Conservation (phyloP, 106 monocot genomes). For the Dactylorhiza incarnata region DNA sequence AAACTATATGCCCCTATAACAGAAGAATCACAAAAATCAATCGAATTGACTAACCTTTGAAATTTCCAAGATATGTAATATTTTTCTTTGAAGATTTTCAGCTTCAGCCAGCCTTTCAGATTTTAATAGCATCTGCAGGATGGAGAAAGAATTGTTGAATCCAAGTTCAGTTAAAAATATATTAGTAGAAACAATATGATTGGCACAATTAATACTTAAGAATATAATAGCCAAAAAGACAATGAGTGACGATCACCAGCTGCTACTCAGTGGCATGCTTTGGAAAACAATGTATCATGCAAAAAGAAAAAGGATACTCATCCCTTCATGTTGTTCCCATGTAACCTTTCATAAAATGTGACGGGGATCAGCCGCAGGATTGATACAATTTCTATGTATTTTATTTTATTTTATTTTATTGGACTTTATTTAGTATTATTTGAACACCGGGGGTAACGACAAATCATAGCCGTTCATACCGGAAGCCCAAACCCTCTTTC, state of each 20-base stretch:
- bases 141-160: neutral
- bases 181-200: neutral
- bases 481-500: too few species aligned
- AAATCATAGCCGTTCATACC: too few species aligned
- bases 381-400: too few species aligned
- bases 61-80: constrained; percentile 71
- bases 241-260: neutral
- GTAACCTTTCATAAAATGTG: too few species aligned
- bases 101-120: constrained; percentile 55
- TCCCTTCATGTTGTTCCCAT: too few species aligned
- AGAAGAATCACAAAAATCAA: neutral
- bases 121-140: constrained; percentile 60
- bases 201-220: neutral
- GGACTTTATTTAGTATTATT: too few species aligned
- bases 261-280: neutral
- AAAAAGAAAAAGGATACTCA: too few species aligned
- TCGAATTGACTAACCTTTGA: constrained; percentile 51
- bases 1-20: too few species aligned
- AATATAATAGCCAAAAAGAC: neutral
- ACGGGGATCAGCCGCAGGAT: too few species aligned
- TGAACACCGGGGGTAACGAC: too few species aligned
- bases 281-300: too few species aligned
- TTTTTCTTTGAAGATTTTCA: constrained; percentile 83
- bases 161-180: neutral
- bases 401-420: too few species aligned